Evolutionary conservation across 257 asterid genomes (phyloP), one percentile per base, ranked within the genome.

Genomic region (Ocimum tenuiflorum): DNA sequence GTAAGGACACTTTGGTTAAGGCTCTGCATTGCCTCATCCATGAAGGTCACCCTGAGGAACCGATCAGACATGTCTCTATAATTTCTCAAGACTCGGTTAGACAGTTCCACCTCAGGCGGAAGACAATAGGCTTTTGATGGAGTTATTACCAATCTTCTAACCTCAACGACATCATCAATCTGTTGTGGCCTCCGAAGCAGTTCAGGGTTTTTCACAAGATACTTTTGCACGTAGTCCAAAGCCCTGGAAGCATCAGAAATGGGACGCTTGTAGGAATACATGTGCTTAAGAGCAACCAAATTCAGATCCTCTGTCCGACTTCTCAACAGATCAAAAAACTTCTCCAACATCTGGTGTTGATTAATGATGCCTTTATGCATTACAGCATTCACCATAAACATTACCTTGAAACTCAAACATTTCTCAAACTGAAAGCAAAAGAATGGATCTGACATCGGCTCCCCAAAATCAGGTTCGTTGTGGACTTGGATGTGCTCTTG

Each of bases 21-120:
- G 5, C 70, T 86, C 73, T 70, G 79, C 99, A 86, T 94, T 0
- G 89, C 96, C 63, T 94, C 97, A 67, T 94, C 97, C 96, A 82
- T 90, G 67, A 94, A 94, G 20, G 95, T 87, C 17, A 94, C 96
- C 59, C 97, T 78, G 41, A 94, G 65, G 80, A 94, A 94, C 6
- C 97, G 82, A 65, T 94, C 96, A 1, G 91, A 74, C 49, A 82
- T 68, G 58, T 68, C 43, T 57, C 65, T 80, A 61, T 84, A 94
- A 20, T 86, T 42, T 73, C 96, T 86, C 36, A 94, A 71, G 15
- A 94, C 99, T 67, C 97, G 75, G 39, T 94, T 90, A 0, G 97
- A 86, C 35, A 94, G 83, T 64, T 94, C 97, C 14, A 79, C 78
- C 56, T 86, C 95, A 2, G 92, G 96, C 7, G 92, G 96, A 66